Percentiles rank a stretch among this genome's conserved stretches.
phyloP scores from a whole-genome alignment of 306 rosid genomes.

The Ormosia semicastrata region DNA sequence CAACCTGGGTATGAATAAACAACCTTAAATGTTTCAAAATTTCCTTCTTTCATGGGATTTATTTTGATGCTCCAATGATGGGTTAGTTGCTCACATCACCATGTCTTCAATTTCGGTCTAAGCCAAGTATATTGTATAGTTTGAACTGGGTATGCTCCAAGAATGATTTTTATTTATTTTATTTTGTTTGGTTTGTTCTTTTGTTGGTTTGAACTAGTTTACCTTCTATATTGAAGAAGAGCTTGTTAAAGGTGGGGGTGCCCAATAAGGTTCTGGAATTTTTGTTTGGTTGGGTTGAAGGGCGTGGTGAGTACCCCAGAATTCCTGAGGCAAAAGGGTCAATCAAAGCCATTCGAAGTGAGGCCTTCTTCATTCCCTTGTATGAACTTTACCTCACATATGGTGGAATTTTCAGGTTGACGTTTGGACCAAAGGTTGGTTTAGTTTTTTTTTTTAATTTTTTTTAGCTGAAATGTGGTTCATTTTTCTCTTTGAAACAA shows the following conservation, averaged over 20 bases:
- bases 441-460: background rate
- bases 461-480: background rate
- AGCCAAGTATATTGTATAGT: background rate
- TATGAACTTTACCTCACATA: slow-evolving; percentile 87
- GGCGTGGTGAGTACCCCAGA: slow-evolving; percentile 37
- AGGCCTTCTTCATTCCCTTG: slow-evolving; percentile 90
- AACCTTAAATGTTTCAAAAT: slow-evolving; percentile 17
- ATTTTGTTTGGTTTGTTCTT: background rate
- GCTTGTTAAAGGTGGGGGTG: slow-evolving; percentile 70
- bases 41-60: background rate
- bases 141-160: slow-evolving; percentile 12
- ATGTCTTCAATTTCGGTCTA: too few relatives aligned
- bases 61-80: background rate
- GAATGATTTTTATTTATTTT: background rate
- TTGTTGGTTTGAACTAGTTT: slow-evolving; percentile 51
- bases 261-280: slow-evolving; percentile 57
- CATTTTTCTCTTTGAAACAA: slow-evolving; percentile 13
- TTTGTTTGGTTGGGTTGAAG: slow-evolving; percentile 52
- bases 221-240: slow-evolving; percentile 51
- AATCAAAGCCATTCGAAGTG: slow-evolving; percentile 61
- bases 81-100: too few relatives aligned
- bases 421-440: slow-evolving; percentile 95
- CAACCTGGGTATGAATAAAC: slow-evolving; percentile 51
- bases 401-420: slow-evolving; percentile 90
- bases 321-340: slow-evolving; percentile 94